These are phyloP conservation scores for Xylaria telfairii DNA, from an alignment of 495 filamentous ascomycete genomes.

Conservation along the genomic window DNA sequence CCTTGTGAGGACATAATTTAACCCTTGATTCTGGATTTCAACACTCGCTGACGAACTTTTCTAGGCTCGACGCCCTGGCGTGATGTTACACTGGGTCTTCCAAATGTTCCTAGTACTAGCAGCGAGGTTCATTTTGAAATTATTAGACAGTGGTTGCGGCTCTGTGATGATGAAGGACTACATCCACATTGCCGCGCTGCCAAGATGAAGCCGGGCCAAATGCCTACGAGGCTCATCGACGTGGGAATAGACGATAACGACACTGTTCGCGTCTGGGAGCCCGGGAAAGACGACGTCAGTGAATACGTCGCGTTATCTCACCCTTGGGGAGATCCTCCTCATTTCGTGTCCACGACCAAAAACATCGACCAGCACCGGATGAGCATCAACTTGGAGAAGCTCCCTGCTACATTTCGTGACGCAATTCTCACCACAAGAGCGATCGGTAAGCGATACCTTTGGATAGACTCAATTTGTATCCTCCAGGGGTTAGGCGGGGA, in stretches of 20 bases:
- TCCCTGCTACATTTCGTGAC: constrained; percentile 31
- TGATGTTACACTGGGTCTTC: too few relatives aligned
- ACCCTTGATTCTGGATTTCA: background rate
- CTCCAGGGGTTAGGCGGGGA: constrained; percentile 34
- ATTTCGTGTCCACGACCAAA: background rate
- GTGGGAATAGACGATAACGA: background rate
- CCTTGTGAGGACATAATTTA: background rate
- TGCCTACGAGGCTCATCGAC: too few relatives aligned
- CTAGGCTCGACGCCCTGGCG: background rate
- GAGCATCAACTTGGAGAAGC: constrained; percentile 13
- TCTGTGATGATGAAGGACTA: too few relatives aligned
- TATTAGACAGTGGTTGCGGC: too few relatives aligned
- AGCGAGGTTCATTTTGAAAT: too few relatives aligned
- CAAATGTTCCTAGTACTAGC: too few relatives aligned
- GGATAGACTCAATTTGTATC: constrained; percentile 51
- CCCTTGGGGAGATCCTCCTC: constrained; percentile 29
- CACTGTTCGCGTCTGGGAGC: constrained; percentile 15
- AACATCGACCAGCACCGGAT: background rate
- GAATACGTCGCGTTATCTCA: constrained; percentile 34
- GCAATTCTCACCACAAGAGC: constrained; percentile 30
- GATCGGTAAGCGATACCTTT: constrained; percentile 33
- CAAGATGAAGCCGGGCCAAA: too few relatives aligned
- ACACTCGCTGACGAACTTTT: constrained; percentile 1
- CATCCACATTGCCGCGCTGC: too few relatives aligned
- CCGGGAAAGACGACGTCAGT: background rate